Base-by-base conservation (phyloP, 2,329 filamentous ascomycete genomes). In the Gremmenia infestans region DNA sequence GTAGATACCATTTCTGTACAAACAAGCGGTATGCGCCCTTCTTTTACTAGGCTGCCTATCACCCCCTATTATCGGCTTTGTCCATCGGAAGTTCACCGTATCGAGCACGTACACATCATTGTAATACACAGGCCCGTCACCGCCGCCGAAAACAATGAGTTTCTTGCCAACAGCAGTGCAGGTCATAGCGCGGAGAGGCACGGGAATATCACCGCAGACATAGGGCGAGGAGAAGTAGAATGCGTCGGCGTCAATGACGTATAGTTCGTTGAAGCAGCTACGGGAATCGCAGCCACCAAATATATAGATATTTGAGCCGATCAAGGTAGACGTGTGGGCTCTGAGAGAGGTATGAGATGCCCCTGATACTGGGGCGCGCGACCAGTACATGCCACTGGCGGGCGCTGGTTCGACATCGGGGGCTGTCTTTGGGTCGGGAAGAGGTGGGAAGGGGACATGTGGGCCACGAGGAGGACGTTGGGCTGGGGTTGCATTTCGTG, bases 301-400 rank as follows among this genome's bases (percentile, higher is more conserved):
- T 19, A 88, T 76, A 67, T 81, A 88, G 54, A 88, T 76, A 64
- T 83, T 87, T 53, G 81, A 86, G 9, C 84, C 85, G 43, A 88
- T 75, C 35, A 87, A 73, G 19, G 85, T 86, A 35, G 81, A 82
- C 46, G 85, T 87, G 70, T 88, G 85, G 15, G 85, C 85, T 54
- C 85, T 79, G 56, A 88, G 72, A 23, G 81, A 78, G 15, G 81
- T 80, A 65, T 85, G 83, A 40, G 82, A 73, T 25, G 77, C 74
- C 25, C 85, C 85, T 2, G 84, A 87, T n/a, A 81, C 77, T 7
- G 80, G 81, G 9, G 85, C 84, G 37, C 77, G 78, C 52, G 83
- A 86, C 84, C 85, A 88, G 73, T 88, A 88, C 85, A 88, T 88
- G 64, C 85, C 85, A 49, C 82, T 85, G 17, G 85, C 81, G 25